phyloP scores from a whole-genome alignment of 2,329 filamentous ascomycete genomes.

The Colletotrichum agaves region DNA sequence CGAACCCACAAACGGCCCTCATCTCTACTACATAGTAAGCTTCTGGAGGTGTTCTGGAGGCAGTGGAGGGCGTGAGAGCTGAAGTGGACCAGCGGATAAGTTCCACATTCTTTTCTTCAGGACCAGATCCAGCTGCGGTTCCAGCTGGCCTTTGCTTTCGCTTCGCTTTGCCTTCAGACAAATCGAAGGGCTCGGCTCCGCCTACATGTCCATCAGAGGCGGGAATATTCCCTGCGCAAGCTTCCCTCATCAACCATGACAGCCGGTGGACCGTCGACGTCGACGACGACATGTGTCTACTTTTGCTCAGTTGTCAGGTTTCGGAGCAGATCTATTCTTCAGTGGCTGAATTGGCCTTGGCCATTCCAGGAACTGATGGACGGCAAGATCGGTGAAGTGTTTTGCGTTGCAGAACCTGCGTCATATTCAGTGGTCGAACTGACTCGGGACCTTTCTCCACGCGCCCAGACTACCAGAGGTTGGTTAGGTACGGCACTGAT shows the following conservation, averaged over 20 bases:
- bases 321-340: constrained; percentile 10
- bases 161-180: constrained; percentile 14
- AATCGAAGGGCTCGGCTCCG: constrained; percentile 5
- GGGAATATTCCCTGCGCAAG: constrained; percentile 8
- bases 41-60: constrained; percentile 35
- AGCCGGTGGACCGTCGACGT: constrained; percentile 14
- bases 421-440: constrained; percentile 29
- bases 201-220: constrained; percentile 8
- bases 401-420: constrained; percentile 18
- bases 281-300: constrained; percentile 11
- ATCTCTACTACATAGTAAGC: constrained; percentile 32
- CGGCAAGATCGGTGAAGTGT: constrained; percentile 19
- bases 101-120: constrained; percentile 13
- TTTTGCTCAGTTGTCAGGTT: constrained; percentile 4
- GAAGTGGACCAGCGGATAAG: constrained; percentile 3
- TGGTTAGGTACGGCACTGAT: constrained; percentile 10
- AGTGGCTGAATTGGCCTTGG: constrained; percentile 14
- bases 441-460: constrained; percentile 26
- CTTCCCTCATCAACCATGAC: not conserved
- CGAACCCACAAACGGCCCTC: constrained; percentile 14
- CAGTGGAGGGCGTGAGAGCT: constrained; percentile 12
- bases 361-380: constrained; percentile 30
- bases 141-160: constrained; percentile 21
- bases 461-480: constrained; percentile 1
- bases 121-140: not conserved